phyloP scores from a whole-genome alignment of 2,329 filamentous ascomycete genomes.

The Neoarthrinium moseri region DNA sequence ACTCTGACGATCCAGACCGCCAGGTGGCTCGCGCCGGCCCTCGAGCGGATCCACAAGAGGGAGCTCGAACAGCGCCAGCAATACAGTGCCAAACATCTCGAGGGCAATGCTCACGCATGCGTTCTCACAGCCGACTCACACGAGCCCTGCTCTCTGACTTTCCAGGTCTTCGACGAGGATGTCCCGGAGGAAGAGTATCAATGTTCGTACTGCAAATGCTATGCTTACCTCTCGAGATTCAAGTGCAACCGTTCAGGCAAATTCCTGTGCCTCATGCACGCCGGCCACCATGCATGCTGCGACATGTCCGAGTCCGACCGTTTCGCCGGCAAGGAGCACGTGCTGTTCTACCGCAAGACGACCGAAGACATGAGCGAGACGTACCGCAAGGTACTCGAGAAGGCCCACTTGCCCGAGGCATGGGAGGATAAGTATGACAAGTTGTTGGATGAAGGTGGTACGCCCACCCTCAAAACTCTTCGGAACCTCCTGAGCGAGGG shows the following conservation, averaged over 20 bases:
- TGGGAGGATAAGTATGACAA: constrained; percentile 92
- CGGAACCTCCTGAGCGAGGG: constrained; percentile 85
- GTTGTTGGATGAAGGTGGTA: constrained; percentile 78
- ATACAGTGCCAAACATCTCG: constrained; percentile 67
- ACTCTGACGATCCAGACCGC: constrained; percentile 78
- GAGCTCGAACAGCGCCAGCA: constrained; percentile 67
- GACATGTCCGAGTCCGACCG: constrained; percentile 64
- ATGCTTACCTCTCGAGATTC: constrained; percentile 87
- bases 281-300: constrained; percentile 79
- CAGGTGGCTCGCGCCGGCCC: constrained; percentile 89
- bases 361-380: constrained; percentile 66
- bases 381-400: constrained; percentile 78
- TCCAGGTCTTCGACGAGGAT: constrained; percentile 69
- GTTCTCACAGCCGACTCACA: constrained; percentile 45
- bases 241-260: constrained; percentile 81
- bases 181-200: constrained; percentile 90
- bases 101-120: constrained; percentile 53
- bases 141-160: constrained; percentile 56
- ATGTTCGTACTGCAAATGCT: constrained; percentile 88
- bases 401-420: constrained; percentile 77
- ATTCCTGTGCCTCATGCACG: constrained; percentile 78
- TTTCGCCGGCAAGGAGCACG: constrained; percentile 69
- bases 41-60: constrained; percentile 73
- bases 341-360: constrained; percentile 73
- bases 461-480: constrained; percentile 81